Conservation (phyloP, 2,329 filamentous ascomycete genomes). For the Trichoderma brevicompactum region DNA sequence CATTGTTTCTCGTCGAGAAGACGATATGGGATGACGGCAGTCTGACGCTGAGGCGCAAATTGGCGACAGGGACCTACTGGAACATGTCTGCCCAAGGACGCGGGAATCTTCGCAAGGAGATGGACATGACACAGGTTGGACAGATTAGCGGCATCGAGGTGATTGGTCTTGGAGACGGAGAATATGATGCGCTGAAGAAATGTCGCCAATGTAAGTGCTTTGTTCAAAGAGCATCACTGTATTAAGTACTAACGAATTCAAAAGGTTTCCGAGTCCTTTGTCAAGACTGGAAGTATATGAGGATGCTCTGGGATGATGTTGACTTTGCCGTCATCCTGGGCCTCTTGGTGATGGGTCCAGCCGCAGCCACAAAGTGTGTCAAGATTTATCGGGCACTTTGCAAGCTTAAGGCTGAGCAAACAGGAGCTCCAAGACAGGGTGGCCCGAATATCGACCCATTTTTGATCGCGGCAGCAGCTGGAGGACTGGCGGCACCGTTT, state of each 20-base stretch:
- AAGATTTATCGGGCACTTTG: constrained; percentile 6
- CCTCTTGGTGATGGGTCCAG: constrained; percentile 2
- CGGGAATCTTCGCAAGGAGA: neutral
- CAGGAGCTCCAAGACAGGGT: neutral
- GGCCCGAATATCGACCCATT: neutral
- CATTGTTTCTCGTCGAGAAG: constrained; percentile 12
- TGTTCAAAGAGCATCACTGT: neutral
- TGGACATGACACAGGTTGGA: neutral
- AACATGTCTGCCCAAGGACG: neutral
- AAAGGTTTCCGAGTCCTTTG: neutral
- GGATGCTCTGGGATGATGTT: constrained; percentile 23
- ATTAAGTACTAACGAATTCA: neutral
- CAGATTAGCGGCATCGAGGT: constrained; percentile 13
- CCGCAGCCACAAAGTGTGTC: neutral
- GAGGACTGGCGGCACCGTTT: constrained; percentile 14
- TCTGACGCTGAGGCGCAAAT: neutral
- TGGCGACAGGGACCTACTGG: constrained; percentile 9
- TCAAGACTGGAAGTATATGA: constrained; percentile 10
- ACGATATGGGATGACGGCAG: constrained; percentile 2
- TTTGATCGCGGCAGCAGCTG: constrained; percentile 5
- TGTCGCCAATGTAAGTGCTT: constrained; percentile 10
- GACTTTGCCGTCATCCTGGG: constrained; percentile 22
- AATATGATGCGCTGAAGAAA: constrained; percentile 16
- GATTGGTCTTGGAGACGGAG: constrained; percentile 16
- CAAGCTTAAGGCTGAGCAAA: constrained; percentile 5